phyloP scores from a whole-genome alignment of 495 filamentous ascomycete genomes.

The Rhizodiscina lignyota region DNA sequence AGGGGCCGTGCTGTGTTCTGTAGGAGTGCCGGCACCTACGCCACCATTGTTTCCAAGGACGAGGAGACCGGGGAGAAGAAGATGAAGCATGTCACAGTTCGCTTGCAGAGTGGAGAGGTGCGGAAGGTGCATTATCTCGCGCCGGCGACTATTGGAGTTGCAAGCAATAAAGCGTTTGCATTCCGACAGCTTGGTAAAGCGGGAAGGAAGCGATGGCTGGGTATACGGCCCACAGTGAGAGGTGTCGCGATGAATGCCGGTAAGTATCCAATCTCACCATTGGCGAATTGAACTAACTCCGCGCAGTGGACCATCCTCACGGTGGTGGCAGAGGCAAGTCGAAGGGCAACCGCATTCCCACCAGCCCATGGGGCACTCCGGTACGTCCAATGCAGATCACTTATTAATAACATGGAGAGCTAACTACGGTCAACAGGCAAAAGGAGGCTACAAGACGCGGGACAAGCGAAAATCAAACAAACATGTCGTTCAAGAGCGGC shows the following conservation, averaged over 20 bases:
- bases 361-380: constrained; percentile 89
- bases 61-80: constrained; percentile 39
- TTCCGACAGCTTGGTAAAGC: constrained; percentile 88
- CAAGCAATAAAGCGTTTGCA: constrained; percentile 83
- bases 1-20: constrained; percentile 69
- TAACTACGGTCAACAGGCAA: constrained; percentile 39
- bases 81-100: constrained; percentile 53
- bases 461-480: constrained; percentile 32
- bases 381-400: constrained; percentile 36
- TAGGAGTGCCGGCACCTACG: constrained; percentile 82
- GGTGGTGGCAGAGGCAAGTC: constrained; percentile 97
- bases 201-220: constrained; percentile 78
- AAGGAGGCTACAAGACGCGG: constrained; percentile 93
- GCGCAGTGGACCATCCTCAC: constrained; percentile 74
- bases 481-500: constrained; percentile 22
- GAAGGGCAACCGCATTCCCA: constrained; percentile 89
- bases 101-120: constrained; percentile 82
- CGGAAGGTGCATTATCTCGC: constrained; percentile 77
- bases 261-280: constrained; percentile 22
- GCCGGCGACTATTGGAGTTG: constrained; percentile 81
- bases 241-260: constrained; percentile 96
- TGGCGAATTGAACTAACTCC: background rate
- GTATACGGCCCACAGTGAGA: constrained; percentile 83
- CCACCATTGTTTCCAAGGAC: constrained; percentile 71
- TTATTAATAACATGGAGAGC: constrained; percentile 5